These are phyloP conservation scores for Arthrocladium fulminans DNA, from an alignment of 2,329 filamentous ascomycete genomes.

Conservation along the genomic window DNA sequence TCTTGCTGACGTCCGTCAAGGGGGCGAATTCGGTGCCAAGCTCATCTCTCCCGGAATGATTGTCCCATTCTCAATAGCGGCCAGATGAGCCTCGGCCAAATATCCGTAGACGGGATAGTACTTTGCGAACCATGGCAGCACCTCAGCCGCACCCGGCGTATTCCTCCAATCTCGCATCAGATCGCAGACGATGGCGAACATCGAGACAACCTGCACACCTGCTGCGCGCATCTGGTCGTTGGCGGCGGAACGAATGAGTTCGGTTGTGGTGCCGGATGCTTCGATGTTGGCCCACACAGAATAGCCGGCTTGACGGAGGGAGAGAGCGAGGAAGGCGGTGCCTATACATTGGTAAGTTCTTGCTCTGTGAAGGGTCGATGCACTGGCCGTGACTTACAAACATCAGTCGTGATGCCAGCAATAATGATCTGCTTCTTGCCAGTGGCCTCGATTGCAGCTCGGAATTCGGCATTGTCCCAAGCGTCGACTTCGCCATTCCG, in stretches of 20 bases:
- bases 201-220: conserved; percentile 11
- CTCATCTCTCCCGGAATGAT: conserved; percentile 46
- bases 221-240: conserved; percentile 13
- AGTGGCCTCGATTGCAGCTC: conserved; percentile 54
- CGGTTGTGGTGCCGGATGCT: conserved; percentile 57
- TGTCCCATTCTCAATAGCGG: conserved; percentile 52
- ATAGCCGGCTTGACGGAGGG: conserved; percentile 61
- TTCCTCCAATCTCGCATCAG: conserved; percentile 63
- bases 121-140: conserved; percentile 56
- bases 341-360: conserved; percentile 5
- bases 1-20: too few species aligned
- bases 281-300: conserved; percentile 66
- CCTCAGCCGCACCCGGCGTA: conserved; percentile 44
- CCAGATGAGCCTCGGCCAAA: conserved; percentile 53
- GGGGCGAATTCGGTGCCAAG: neutral
- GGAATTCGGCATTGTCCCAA: conserved; percentile 66
- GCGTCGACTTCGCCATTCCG: conserved; percentile 66
- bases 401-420: conserved; percentile 63
- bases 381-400: conserved; percentile 40
- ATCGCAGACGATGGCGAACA: conserved; percentile 58
- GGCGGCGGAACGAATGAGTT: conserved; percentile 3
- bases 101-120: conserved; percentile 58
- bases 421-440: conserved; percentile 63
- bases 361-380: conserved; percentile 12
- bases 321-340: conserved; percentile 60